Percentiles rank a stretch among this genome's conserved stretches.
Evolutionary conservation across 1,284 basidiomycete genomes (phyloP).

Genomic region (Apiotrichum laibachii): DNA sequence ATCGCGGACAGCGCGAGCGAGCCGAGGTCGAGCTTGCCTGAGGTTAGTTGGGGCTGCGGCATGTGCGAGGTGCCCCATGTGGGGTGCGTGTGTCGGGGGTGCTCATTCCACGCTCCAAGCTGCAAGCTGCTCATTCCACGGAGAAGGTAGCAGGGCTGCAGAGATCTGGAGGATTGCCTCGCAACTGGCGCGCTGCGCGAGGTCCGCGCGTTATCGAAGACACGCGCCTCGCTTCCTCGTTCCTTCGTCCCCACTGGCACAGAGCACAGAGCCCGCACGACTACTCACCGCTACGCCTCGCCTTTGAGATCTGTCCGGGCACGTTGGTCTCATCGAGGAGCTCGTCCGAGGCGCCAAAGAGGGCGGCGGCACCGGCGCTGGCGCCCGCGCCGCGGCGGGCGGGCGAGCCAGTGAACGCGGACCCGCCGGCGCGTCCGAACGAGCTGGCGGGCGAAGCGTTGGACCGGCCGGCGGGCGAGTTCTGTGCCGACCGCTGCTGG

Average conservation of each 20-base stretch:
- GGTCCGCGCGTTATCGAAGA: too few species aligned
- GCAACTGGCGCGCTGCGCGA: too few species aligned
- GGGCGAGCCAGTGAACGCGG: background rate
- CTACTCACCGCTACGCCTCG: conserved; percentile 37
- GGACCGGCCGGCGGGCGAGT: background rate
- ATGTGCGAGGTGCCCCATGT: background rate
- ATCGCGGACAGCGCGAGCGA: conserved; percentile 34
- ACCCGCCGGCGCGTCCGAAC: background rate
- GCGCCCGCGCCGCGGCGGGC: background rate
- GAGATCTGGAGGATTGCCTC: too few species aligned
- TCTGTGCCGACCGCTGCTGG: background rate
- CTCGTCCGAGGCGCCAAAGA: conserved; percentile 9
- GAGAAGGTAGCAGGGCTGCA: too few species aligned
- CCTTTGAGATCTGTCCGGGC: conserved; percentile 32
- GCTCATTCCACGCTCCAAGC: too few species aligned
- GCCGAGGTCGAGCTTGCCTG: conserved; percentile 46
- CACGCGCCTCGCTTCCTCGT: too few species aligned
- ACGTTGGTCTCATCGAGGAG: conserved; percentile 36
- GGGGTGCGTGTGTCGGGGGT: too few species aligned
- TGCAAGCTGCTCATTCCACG: too few species aligned
- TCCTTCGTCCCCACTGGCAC: too few species aligned
- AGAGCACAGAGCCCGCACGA: background rate
- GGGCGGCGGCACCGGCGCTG: background rate
- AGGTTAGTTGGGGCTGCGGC: background rate
- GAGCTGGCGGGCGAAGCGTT: background rate